These are phyloP conservation scores for Verticillium isaacii DNA, from an alignment of 2,329 filamentous ascomycete genomes.

Conservation along the genomic window DNA sequence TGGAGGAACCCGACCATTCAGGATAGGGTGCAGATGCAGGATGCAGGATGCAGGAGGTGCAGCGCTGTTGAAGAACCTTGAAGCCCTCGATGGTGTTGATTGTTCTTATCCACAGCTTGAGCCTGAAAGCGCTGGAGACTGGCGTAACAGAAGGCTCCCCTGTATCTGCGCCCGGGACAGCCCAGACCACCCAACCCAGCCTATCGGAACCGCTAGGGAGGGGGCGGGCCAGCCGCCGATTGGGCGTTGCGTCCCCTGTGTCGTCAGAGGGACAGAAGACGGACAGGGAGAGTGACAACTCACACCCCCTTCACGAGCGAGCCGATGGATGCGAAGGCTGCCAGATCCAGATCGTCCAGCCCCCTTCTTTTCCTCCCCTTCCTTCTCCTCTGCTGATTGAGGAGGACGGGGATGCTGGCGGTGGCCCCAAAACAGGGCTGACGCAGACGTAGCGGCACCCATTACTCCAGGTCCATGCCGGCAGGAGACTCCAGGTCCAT, in stretches of 20 bases:
- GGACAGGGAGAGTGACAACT: background rate
- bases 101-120: no score
- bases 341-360: background rate
- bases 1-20: background rate
- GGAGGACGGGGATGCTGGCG: background rate
- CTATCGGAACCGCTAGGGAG: constrained; percentile 1
- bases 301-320: background rate
- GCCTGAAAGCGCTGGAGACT: no score
- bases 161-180: background rate
- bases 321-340: background rate
- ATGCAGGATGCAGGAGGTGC: background rate
- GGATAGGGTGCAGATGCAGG: background rate
- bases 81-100: background rate
- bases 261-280: background rate
- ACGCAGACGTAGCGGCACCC: background rate
- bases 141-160: background rate
- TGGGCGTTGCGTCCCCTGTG: background rate
- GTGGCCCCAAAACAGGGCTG: background rate
- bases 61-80: background rate
- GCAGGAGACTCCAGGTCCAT: no score
- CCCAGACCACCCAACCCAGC: background rate
- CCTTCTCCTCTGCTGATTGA: background rate
- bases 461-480: no score
- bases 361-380: background rate
- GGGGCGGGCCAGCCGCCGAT: constrained; percentile 1